phyloP scores from a whole-genome alignment of 176 grass and related monocot genomes.

The Zoysia pacifica region DNA sequence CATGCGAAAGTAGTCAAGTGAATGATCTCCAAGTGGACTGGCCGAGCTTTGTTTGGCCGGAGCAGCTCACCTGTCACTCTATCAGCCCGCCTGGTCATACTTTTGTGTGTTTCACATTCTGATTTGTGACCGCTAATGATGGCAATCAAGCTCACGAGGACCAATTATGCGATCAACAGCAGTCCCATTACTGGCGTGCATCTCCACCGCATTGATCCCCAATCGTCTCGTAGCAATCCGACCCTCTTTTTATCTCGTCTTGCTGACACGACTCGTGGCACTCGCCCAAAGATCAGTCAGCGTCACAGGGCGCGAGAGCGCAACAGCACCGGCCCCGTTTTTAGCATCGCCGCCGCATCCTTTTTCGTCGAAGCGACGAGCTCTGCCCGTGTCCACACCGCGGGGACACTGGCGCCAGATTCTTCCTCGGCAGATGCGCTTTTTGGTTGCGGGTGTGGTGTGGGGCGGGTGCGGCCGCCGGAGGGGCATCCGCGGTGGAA shows the following conservation, averaged over 20 bases:
- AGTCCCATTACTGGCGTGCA: background rate
- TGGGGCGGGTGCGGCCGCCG: background rate
- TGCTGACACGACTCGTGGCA: background rate
- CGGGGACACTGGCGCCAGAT: background rate
- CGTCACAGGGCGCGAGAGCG: too few relatives aligned
- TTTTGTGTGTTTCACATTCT: too few relatives aligned
- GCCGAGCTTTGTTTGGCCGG: too few relatives aligned
- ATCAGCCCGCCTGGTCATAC: too few relatives aligned
- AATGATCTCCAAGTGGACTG: too few relatives aligned
- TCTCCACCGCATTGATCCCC: background rate
- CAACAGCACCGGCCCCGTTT: background rate
- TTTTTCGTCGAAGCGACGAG: background rate
- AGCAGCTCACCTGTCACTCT: too few relatives aligned
- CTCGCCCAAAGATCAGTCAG: background rate
- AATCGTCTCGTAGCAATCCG: background rate
- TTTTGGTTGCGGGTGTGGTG: background rate
- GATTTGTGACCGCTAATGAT: too few relatives aligned
- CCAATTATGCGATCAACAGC: constrained; percentile 1
- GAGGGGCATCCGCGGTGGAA: background rate
- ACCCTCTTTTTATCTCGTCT: too few relatives aligned
- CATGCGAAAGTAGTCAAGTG: too few relatives aligned
- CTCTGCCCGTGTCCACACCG: constrained; percentile 10
- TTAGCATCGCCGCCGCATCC: background rate
- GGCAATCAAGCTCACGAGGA: background rate
- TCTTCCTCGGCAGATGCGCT: background rate